Evolutionary conservation across 106 monocot genomes (phyloP), one percentile per base, ranked within the genome.

Genomic region (Iris macrosiphon): DNA sequence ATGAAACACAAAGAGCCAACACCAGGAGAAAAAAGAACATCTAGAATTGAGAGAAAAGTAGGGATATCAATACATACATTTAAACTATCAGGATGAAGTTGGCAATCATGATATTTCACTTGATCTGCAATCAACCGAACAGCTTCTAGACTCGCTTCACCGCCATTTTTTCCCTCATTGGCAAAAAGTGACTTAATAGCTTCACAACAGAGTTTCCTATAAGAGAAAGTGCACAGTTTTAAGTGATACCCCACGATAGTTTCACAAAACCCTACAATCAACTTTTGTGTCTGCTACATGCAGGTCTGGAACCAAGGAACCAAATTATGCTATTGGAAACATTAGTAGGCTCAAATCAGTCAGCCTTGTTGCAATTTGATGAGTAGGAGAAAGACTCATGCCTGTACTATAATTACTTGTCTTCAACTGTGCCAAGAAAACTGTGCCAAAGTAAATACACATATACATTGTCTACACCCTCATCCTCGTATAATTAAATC

Each of bases 161-260:
- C 98, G 34, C 80, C 77, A 76, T 98, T 87, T 57, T 98, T 98
- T 31, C 87, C 91, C 72, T 98, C 91, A 59, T 91, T 81, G 32
- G 51, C 41, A 68, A 98, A 98, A 46, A 90, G 33, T 10, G 83
- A 80, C 31, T 42, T 83, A 31, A 91, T 62, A 37, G 91, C 70
- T 64, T 73, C 72, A 79, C 91, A 80, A 38, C 87, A 95, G 15
- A 72, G 44, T 37, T 85, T 89, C 79, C 95, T 95, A 44, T 25
- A 67, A 28, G 15, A 20, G n/a, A 61, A 70, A 20, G 10, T 16
- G 12, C 38, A 55, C 17, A 49, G 1, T 38, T 46, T 9, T 7
- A 58, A 29, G 48, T 26, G 17, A 27, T 6, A 4, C 32, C 17
- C 13, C 4, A 33, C 3, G 6, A 56, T 23, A 3, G 39, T 56